phyloP scores from a whole-genome alignment of 2,329 filamentous ascomycete species.

The Kalmusia sp. region DNA sequence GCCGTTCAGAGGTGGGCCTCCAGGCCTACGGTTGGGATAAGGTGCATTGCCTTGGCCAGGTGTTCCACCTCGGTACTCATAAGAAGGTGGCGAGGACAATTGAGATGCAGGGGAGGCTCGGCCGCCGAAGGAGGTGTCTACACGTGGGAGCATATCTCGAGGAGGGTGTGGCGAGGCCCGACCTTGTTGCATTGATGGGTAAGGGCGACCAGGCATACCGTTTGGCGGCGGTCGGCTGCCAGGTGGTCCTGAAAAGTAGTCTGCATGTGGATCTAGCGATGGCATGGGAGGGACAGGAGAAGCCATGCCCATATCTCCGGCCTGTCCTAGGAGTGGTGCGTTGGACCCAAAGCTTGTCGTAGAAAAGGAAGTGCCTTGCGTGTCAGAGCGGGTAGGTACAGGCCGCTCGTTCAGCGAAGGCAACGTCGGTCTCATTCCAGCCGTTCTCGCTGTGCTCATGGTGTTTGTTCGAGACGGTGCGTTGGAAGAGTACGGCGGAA shows the following conservation, averaged over 20 bases:
- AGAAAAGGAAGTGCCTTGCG: slow-evolving; percentile 62
- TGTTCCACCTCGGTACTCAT: slow-evolving; percentile 23
- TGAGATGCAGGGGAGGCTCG: slow-evolving; percentile 32
- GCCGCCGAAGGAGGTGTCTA: slow-evolving; percentile 37
- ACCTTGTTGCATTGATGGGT: slow-evolving; percentile 39
- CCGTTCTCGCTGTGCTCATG: slow-evolving; percentile 30
- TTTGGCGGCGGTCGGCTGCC: slow-evolving; percentile 23
- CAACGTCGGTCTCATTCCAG: slow-evolving; percentile 45
- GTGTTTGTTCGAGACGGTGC: slow-evolving; percentile 61
- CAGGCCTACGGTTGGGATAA: slow-evolving; percentile 17
- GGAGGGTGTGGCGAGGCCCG: slow-evolving; percentile 34
- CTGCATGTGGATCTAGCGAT: slow-evolving; percentile 31
- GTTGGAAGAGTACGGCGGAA: slow-evolving; percentile 59
- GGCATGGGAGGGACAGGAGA: slow-evolving; percentile 42
- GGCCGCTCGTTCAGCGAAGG: slow-evolving; percentile 52
- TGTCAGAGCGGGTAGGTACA: slow-evolving; percentile 51
- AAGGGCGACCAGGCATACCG: slow-evolving; percentile 31
- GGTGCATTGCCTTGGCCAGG: slow-evolving; percentile 18
- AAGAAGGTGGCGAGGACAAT: slow-evolving; percentile 27
- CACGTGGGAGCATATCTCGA: slow-evolving; percentile 35
- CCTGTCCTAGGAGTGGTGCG: slow-evolving; percentile 66
- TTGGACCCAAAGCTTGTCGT: slow-evolving; percentile 68
- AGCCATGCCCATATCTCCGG: slow-evolving; percentile 64
- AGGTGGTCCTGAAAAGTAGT: slow-evolving; percentile 36
- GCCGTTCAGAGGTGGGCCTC: slow-evolving; percentile 17